Evolutionary conservation across 177 flowering plant species (phyloP), one percentile per base, ranked within the genome.

Genomic region (Vitis hybrid): DNA sequence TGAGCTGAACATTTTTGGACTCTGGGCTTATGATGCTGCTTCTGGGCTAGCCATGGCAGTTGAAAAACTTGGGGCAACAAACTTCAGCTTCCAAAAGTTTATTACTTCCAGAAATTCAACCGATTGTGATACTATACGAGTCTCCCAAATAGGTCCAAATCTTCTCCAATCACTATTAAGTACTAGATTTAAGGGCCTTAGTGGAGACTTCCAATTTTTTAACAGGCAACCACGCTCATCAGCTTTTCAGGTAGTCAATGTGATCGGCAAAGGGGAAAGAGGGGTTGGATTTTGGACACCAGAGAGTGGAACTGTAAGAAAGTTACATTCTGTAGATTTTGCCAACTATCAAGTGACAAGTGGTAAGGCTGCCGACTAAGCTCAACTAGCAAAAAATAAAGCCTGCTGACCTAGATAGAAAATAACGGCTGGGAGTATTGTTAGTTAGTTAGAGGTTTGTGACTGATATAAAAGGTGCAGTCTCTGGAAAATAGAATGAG

Each of bases 171-270:
- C 66, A 15, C 8, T 82, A 27, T 52, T 21, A 6, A 65, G 13
- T 9, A 67, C 68, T 5, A 66, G 24, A 19, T 82, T 82, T 52
- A 75, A 30, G 30, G 88, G 88, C 16, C 54, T 82, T 1, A 62
- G 72, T 7, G 84, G 86, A 12, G 64, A 72, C 0, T 80, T 82
- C 24, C 11, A 46, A 2, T 49, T 79, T 1, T 63, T 70, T 1
- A 30, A 70, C 62, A 77, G 84, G 11, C 76, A 82, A 54, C 69
- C 74, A n/a, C 73, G 27, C 5, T n/a, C 80, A 6, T 67, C 81
- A 4, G 64, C 69, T 11, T 79, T 65, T 58, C 56, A 81, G 52
- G 65, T 81, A 49, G 58, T 79, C 5, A 85, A 85, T 57, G 73
- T 84, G 11, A 60, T 56, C 32, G 82, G 77, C 4, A 66, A 63